Percentiles rank a stretch among this genome's conserved stretches.
Evolutionary conservation across 2,329 filamentous ascomycete species (phyloP).

Genomic region (Arthroderma sp.): DNA sequence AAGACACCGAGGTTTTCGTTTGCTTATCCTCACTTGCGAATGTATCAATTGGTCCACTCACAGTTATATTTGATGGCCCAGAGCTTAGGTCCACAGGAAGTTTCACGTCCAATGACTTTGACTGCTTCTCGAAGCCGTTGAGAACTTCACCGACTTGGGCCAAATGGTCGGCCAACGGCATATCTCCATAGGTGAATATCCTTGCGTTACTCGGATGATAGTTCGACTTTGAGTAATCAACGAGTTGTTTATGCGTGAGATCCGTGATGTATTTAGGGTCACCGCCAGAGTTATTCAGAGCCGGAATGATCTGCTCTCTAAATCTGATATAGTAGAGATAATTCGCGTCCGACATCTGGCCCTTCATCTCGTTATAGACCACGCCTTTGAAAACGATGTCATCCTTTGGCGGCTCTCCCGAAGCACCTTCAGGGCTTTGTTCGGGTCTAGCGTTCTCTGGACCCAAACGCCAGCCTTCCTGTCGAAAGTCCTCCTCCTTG

Average conservation of each 20-base stretch:
- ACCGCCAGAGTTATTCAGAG: constrained; percentile 91
- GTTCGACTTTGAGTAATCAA: constrained; percentile 77
- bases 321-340: constrained; percentile 95
- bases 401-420: constrained; percentile 17
- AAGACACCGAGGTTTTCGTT: constrained; percentile 86
- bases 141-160: constrained; percentile 66
- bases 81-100: constrained; percentile 57
- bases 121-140: constrained; percentile 57
- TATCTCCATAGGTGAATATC: constrained; percentile 87
- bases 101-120: constrained; percentile 61
- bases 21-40: constrained; percentile 77
- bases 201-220: constrained; percentile 98
- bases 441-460: constrained; percentile 67
- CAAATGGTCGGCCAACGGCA: constrained; percentile 72
- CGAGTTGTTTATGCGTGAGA: constrained; percentile 79
- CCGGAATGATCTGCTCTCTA: constrained; percentile 86
- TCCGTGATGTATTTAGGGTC: constrained; percentile 95
- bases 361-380: constrained; percentile 99
- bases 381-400: constrained; percentile 81
- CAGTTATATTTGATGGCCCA: constrained; percentile 56
- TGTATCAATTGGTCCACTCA: constrained; percentile 74
- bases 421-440: constrained; percentile 30
- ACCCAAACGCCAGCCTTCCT: constrained; percentile 93
- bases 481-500: constrained; percentile 82
- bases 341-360: constrained; percentile 92